Evolutionary conservation across 2,329 filamentous ascomycete species (phyloP).

Genomic region (Penicillium psychrosexuale): DNA sequence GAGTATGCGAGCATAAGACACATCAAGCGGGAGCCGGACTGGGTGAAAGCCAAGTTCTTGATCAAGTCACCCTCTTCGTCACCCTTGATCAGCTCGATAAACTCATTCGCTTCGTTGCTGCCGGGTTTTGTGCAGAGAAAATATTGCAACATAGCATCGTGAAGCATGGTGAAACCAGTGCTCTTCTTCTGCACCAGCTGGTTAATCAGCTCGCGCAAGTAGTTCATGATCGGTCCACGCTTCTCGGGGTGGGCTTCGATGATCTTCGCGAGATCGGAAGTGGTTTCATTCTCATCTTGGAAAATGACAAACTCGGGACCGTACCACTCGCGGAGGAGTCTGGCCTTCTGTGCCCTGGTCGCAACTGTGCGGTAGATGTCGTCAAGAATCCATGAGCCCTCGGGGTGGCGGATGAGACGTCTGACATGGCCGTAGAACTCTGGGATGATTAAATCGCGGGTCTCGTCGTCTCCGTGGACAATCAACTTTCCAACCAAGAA

Average conservation of each 20-base stretch:
- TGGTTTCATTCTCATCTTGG: slow-evolving; percentile 53
- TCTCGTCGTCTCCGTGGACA: slow-evolving; percentile 83
- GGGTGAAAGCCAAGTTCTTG: slow-evolving; percentile 95
- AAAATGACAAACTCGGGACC: slow-evolving; percentile 88
- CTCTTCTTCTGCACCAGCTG: slow-evolving; percentile 92
- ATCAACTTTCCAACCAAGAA: slow-evolving; percentile 95
- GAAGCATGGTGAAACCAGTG: slow-evolving; percentile 94
- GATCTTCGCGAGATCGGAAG: slow-evolving; percentile 69
- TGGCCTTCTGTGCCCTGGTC: slow-evolving; percentile 78
- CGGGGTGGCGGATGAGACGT: slow-evolving; percentile 90
- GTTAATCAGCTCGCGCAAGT: slow-evolving; percentile 83
- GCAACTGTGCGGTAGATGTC: slow-evolving; percentile 91
- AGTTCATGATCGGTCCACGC: slow-evolving; percentile 79
- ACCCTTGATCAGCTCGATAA: slow-evolving; percentile 84
- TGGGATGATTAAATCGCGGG: slow-evolving; percentile 81
- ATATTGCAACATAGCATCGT: slow-evolving; percentile 98
- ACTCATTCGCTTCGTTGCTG: slow-evolving; percentile 79
- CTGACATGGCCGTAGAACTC: slow-evolving; percentile 95
- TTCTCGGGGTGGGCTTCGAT: slow-evolving; percentile 78
- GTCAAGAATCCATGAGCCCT: slow-evolving; percentile 96
- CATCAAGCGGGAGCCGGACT: slow-evolving; percentile 77
- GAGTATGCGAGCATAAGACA: slow-evolving; percentile 80
- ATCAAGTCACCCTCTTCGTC: slow-evolving; percentile 86
- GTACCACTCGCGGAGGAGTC: slow-evolving; percentile 90
- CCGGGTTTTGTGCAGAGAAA: slow-evolving; percentile 75